Conservation (phyloP, 73 alveolate species). For the Paramecium octaurelia region DNA sequence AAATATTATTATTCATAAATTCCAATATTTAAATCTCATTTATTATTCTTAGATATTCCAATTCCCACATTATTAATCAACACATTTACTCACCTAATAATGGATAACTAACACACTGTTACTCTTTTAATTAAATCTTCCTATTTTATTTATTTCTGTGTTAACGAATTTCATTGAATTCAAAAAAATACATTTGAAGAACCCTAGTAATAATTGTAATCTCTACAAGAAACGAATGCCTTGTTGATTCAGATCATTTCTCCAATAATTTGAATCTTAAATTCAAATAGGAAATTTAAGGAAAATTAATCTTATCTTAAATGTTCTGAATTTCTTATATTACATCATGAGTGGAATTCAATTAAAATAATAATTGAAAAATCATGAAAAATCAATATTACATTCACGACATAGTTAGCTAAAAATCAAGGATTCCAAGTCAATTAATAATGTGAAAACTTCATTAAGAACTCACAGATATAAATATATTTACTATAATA, state of each 20-base stretch:
- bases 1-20: background rate
- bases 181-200: no score
- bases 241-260: background rate
- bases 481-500: no score
- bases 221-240: background rate
- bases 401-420: no score
- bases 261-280: background rate
- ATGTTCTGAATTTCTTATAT: background rate
- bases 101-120: no score
- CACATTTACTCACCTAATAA: background rate
- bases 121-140: background rate
- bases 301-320: background rate
- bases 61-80: background rate
- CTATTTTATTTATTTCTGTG: no score
- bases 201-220: background rate
- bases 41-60: background rate
- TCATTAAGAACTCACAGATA: no score
- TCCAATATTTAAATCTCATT: background rate
- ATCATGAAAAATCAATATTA: background rate
- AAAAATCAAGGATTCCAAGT: no score
- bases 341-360: background rate
- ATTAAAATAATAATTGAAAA: background rate
- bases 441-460: no score
- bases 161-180: background rate
- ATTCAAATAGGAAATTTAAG: background rate